A percentile compares a stretch with the other conserved stretches of the same genome.
phyloP scores from a whole-genome alignment of 306 rosid genomes.

The Fragaria iinumae region DNA sequence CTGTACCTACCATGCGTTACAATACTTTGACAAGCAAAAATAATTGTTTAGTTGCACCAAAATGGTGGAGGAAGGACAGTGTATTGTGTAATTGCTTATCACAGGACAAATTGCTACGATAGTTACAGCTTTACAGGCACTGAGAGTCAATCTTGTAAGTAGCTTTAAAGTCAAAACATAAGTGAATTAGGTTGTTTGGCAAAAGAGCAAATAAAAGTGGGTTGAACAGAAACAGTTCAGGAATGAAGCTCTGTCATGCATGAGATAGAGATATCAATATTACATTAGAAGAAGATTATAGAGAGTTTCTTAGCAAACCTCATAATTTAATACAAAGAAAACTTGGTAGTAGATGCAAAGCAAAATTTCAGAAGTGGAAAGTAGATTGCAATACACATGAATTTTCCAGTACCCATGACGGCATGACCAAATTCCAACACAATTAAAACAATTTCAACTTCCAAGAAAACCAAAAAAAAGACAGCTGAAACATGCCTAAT shows the following conservation, averaged over 20 bases:
- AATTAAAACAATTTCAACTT: neutral
- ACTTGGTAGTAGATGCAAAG: neutral
- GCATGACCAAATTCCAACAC: neutral
- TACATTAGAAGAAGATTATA: neutral
- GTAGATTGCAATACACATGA: neutral
- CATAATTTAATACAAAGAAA: neutral
- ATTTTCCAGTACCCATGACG: neutral
- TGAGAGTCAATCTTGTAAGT: neutral
- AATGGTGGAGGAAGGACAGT: constrained; percentile 1
- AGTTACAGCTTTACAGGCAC: neutral
- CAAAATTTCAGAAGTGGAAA: neutral
- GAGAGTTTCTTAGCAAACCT: neutral
- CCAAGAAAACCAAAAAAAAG: neutral
- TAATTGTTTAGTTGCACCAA: neutral
- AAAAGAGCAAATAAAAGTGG: neutral
- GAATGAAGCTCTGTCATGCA: neutral
- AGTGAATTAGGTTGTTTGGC: neutral
- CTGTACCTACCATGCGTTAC: no score
- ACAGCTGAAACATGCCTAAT: no score
- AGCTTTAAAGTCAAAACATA: neutral
- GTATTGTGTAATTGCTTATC: neutral
- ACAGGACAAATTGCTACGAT: neutral
- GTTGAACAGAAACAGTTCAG: neutral
- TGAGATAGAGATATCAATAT: neutral
- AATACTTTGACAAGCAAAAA: no score